Conservation (phyloP, 768 basidiomycete genomes). For the Suillus sp. region DNA sequence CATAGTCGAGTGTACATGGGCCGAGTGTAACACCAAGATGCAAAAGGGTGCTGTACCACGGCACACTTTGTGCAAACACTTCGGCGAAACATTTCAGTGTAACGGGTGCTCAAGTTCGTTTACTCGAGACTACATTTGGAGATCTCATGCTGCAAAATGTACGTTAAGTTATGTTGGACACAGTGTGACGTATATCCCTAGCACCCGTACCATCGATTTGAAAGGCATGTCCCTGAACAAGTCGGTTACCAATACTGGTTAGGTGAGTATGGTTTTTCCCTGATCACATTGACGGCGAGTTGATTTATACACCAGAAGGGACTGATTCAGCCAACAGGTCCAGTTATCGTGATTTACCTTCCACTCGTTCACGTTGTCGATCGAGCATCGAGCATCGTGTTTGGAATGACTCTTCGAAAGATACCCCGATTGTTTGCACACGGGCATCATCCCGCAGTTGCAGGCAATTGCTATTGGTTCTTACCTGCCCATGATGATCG, state of each 20-base stretch:
- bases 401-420: neutral
- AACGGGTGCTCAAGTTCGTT: neutral
- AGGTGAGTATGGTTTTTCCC: neutral
- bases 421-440: neutral
- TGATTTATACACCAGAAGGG: neutral
- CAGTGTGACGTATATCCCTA: neutral
- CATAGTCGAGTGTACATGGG: constrained; percentile 4
- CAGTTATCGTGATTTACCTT: no score
- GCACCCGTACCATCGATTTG: neutral
- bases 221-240: neutral
- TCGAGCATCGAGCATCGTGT: neutral
- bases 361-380: neutral
- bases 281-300: neutral
- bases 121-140: neutral
- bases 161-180: neutral
- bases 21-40: neutral
- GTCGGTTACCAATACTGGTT: neutral
- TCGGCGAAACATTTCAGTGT: neutral
- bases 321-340: no score
- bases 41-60: neutral
- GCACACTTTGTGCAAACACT: neutral
- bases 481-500: neutral
- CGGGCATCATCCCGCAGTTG: neutral
- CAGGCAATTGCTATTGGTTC: no score
- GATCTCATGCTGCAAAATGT: neutral